Evolutionary conservation across 768 basidiomycete species (phyloP), one percentile per base, ranked within the genome.

Genomic region (Tulasnella sp.): DNA sequence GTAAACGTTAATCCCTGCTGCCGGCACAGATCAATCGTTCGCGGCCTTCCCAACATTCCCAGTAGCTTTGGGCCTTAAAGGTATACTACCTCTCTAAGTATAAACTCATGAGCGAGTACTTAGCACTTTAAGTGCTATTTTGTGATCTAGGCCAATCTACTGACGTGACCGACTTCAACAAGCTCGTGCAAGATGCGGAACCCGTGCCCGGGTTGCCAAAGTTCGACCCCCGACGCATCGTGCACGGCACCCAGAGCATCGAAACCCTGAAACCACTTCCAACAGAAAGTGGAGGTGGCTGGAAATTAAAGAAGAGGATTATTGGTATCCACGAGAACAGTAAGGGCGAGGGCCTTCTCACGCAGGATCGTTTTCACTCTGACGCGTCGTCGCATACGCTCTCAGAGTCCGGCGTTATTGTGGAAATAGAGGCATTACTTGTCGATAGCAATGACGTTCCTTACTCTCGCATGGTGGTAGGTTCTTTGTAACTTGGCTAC

Each of bases 21-120:
- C 61, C 2, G 32, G 16, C 9, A 18, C 79, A 92, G 91, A 91
- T 84, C 87, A 88, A 79, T 85, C 88, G 39, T 96, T 92, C 84
- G 86, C 91, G 18, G 89, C 93, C 3, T 86, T 96, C 81, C 94
- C 95, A 11, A 95, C 94, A 0, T 96, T 91, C 83, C 94, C 94
- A 1, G 93, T 94, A 20, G 92, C 93, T 0, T 87, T 96, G 6
- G 85, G 84, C 39, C 87, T 94, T 82, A 95, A 94, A 84, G 91
- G 89, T 88, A 32, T 32, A 82, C 29, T 7, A 6, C 61, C 61
- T 26, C 13, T 67, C 32, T 29, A 13, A 5, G 35, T 7, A 32
- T 51, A 51, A 20, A 2, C 48, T 1, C 23, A 51, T 5, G 51
- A n/a, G 0, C 23, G 6, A 51, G 1, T 11, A 51, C 51, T 51